Percentiles rank a stretch among this genome's conserved stretches.
These are phyloP conservation scores for Xylariaceae sp. DNA, from an alignment of 2,329 filamentous ascomycete genomes.

Conservation along the genomic window DNA sequence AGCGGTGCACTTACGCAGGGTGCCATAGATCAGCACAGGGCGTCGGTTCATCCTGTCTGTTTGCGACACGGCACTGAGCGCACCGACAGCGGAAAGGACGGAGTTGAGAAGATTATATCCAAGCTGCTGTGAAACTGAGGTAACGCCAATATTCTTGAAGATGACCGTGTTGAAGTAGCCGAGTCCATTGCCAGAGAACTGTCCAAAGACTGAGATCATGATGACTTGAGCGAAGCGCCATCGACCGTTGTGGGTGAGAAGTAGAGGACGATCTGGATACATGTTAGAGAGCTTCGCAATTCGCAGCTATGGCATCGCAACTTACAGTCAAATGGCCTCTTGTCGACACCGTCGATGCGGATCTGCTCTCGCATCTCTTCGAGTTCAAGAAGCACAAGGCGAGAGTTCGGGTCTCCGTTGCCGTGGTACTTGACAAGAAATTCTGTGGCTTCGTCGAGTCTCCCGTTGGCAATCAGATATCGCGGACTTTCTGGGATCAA, in stretches of 20 bases:
- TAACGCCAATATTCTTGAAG: slow-evolving; percentile 40
- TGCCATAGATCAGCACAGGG: slow-evolving; percentile 44
- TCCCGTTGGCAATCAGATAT: slow-evolving; percentile 41
- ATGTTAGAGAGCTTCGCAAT: slow-evolving; percentile 1
- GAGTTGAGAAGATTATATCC: slow-evolving; percentile 48
- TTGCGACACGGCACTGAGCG: slow-evolving; percentile 40
- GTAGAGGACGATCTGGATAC: slow-evolving; percentile 41
- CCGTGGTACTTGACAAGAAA: slow-evolving; percentile 44
- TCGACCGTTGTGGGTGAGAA: slow-evolving; percentile 43
- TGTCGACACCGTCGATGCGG: slow-evolving; percentile 44
- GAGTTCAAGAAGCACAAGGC: slow-evolving; percentile 40
- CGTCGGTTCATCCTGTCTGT: slow-evolving; percentile 48
- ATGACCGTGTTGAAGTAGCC: slow-evolving; percentile 51
- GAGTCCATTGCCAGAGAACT: slow-evolving; percentile 50
- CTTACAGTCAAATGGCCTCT: slow-evolving; percentile 46
- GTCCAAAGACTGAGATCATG: slow-evolving; percentile 51
- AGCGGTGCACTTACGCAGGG: slow-evolving; percentile 31
- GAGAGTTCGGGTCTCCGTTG: slow-evolving; percentile 39
- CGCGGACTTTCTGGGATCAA: slow-evolving; percentile 43
- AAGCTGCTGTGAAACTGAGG: slow-evolving; percentile 37
- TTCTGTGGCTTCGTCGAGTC: slow-evolving; percentile 38
- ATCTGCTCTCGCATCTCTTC: slow-evolving; percentile 45
- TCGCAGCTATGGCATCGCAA: background rate
- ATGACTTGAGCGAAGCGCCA: slow-evolving; percentile 48
- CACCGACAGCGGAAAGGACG: slow-evolving; percentile 44